Percentiles rank a stretch among this genome's conserved stretches.
Conservation (phyloP, 768 basidiomycete species). For the Leccinellum rugosiceps region DNA sequence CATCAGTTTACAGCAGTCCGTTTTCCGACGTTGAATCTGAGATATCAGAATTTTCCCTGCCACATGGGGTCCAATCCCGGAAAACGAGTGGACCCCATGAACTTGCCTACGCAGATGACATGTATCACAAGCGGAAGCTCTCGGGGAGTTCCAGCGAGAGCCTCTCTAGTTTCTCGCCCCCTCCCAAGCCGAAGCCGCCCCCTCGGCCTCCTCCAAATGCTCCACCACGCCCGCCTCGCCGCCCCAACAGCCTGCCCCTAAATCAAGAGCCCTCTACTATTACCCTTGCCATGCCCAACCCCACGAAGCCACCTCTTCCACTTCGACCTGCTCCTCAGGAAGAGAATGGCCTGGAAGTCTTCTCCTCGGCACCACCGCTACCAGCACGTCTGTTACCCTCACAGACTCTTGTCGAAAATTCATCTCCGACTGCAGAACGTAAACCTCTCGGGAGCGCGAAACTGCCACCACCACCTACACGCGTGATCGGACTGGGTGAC, state of each 20-base stretch:
- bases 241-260: conserved; percentile 2
- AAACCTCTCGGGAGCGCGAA: conserved; percentile 30
- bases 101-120: neutral
- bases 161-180: conserved; percentile 4
- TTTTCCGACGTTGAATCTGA: conserved; percentile 32
- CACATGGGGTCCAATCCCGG: conserved; percentile 5
- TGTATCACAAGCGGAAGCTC: conserved; percentile 5
- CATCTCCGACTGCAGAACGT: conserved; percentile 23
- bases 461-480: conserved; percentile 72
- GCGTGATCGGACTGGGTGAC: conserved; percentile 65
- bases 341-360: conserved; percentile 5
- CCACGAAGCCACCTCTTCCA: conserved; percentile 39
- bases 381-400: conserved; percentile 35
- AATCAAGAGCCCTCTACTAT: neutral
- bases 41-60: conserved; percentile 20
- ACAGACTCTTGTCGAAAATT: conserved; percentile 16
- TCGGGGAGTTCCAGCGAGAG: conserved; percentile 27
- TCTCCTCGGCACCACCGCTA: conserved; percentile 22
- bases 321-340: conserved; percentile 25
- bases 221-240: conserved; percentile 23
- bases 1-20: conserved; percentile 23
- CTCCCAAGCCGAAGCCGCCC: conserved; percentile 20
- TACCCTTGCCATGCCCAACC: conserved; percentile 4
- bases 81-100: conserved; percentile 9
- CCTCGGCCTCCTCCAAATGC: conserved; percentile 17